Conservation (phyloP, 2,329 filamentous ascomycete genomes). For the Aspergillus calidoustus region DNA sequence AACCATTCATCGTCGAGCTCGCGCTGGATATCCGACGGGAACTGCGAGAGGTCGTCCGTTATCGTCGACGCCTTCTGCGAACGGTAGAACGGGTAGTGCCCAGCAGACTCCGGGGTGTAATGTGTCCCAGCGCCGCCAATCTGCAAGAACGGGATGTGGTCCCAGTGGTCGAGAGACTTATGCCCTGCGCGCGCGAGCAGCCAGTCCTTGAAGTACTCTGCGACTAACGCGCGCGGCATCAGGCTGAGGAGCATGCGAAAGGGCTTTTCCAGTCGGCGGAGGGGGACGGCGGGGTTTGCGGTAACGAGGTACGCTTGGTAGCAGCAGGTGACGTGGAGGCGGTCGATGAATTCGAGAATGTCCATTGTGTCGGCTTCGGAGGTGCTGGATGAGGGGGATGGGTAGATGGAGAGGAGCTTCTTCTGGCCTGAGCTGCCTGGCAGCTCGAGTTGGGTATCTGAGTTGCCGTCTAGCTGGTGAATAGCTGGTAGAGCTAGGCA, state of each 20-base stretch:
- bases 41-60: constrained; percentile 20
- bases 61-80: constrained; percentile 19
- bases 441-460: background rate
- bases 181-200: constrained; percentile 23
- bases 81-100: constrained; percentile 10
- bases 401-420: background rate
- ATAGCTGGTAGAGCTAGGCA: constrained; percentile 23
- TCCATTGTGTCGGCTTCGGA: constrained; percentile 20
- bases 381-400: constrained; percentile 2
- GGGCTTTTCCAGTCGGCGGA: constrained; percentile 24
- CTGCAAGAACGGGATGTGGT: constrained; percentile 31
- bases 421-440: background rate
- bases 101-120: constrained; percentile 17
- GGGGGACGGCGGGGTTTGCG: constrained; percentile 19
- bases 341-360: constrained; percentile 25
- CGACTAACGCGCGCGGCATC: constrained; percentile 24
- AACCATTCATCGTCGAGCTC: constrained; percentile 32
- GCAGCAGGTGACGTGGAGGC: constrained; percentile 26
- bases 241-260: constrained; percentile 29
- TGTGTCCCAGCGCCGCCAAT: constrained; percentile 32
- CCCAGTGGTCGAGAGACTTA: constrained; percentile 26
- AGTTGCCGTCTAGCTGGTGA: background rate
- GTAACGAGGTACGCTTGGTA: constrained; percentile 26
- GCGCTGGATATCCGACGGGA: constrained; percentile 19
- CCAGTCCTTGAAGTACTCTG: constrained; percentile 25